phyloP scores from a whole-genome alignment of 1,284 basidiomycete species.

The Kwoniella shivajii region DNA sequence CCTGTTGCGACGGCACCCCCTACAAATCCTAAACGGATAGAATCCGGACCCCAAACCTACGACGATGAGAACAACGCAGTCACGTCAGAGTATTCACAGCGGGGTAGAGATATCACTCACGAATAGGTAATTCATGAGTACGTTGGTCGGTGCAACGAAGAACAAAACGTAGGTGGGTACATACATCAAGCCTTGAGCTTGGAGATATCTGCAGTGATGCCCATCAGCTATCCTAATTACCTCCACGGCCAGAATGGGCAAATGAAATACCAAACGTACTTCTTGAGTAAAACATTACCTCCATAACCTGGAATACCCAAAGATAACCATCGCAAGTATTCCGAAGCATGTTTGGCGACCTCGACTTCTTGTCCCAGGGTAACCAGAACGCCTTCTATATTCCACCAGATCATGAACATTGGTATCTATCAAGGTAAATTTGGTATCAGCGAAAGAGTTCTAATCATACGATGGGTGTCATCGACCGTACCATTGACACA shows the following conservation, averaged over 20 bases:
- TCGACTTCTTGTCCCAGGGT: slow-evolving; percentile 77
- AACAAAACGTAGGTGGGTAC: slow-evolving; percentile 85
- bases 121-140: slow-evolving; percentile 77
- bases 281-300: slow-evolving; percentile 39
- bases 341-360: slow-evolving; percentile 74
- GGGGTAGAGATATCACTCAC: slow-evolving; percentile 44
- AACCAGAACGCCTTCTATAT: slow-evolving; percentile 76
- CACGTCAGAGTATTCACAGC: background rate
- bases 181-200: slow-evolving; percentile 82
- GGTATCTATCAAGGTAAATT: slow-evolving; percentile 29
- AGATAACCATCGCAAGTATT: slow-evolving; percentile 75
- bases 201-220: slow-evolving; percentile 70
- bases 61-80: slow-evolving; percentile 7
- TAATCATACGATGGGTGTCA: background rate
- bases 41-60: slow-evolving; percentile 77
- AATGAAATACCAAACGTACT: slow-evolving; percentile 31
- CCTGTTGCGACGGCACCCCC: slow-evolving; percentile 91
- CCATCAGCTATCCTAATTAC: slow-evolving; percentile 2
- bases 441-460: background rate
- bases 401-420: slow-evolving; percentile 65
- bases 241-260: too few species aligned
- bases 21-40: slow-evolving; percentile 81
- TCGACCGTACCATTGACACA: slow-evolving; percentile 50
- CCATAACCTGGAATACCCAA: slow-evolving; percentile 84
- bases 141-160: slow-evolving; percentile 83